Evolutionary conservation across 768 basidiomycete genomes (phyloP), one percentile per base, ranked within the genome.

Genomic region (Solioccasus polychromus): DNA sequence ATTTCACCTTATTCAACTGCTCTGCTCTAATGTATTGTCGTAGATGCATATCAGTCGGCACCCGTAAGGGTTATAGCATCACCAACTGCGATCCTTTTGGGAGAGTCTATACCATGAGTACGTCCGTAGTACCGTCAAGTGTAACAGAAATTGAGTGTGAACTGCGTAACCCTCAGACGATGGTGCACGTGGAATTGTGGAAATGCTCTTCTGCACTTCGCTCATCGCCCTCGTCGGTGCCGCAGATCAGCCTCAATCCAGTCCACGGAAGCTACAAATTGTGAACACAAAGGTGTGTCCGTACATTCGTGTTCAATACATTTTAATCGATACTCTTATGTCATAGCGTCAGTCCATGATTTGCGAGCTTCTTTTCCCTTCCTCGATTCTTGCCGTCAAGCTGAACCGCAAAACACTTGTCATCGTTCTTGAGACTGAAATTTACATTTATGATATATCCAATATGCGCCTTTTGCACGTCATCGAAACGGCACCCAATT

Each of bases 201-300:
- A 99, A 69, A 99, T 99, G 96, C 76, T 99, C 48, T 99, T 99
- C 73, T 97, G 94, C 71, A 99, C 96, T 5, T 96, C 93, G 18
- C 80, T 99, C 51, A 92, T 99, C 37, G 96, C 96, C n/a, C n/a
- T n/a, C n/a, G n/a, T n/a, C n/a, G n/a, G n/a, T n/a, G n/a, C n/a
- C 3, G 92, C 92, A 12, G 93, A 96, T 70, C 87, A 92, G 37
- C 89, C 92, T 1, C 78, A 84, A 42, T 88, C 88, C 28, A 92
- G 88, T 67, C 94, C 94, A 8, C 76, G 96, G 18, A 91, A 95
- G 60, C 71, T 99, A 41, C 94, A 96, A 71, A 99, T 99, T 38
- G 92, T 98, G 39, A 99, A 99, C 64, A 99, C 96, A 12, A 99
- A 99, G 79, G 94, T 92, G 42, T 34, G 78, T 52, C 35, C n/a